Base-by-base conservation (phyloP, 106 monocot genomes). In the Allium cepa region DNA sequence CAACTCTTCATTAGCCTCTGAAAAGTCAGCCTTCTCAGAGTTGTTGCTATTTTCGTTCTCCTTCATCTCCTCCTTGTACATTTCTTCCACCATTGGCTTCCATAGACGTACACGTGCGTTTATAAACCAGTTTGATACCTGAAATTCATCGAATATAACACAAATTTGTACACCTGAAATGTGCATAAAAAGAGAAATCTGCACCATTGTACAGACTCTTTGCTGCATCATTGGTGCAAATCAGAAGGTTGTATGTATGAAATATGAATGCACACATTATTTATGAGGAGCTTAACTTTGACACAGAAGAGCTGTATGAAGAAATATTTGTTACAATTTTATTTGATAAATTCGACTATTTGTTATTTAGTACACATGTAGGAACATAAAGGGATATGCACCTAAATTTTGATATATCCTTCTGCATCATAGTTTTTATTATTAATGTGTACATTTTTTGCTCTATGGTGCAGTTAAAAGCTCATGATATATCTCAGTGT, bases 1-100 rank as follows among this genome's bases (percentile, higher is more conserved):
- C 10, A 68, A 76, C n/a, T 79, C 74, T 8, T 83, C 75, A 57
- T 22, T 60, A 22, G 9, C 59, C 9, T 60, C 59, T 4, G 17
- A 17, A 9, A 69, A 67, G 8, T 17, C 28, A 11, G 57, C 10
- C 14, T 28, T 16, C 53, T 67, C 71, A 26, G 56, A 53, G 8
- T 10, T 47, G 53, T 72, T 86, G 60, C 53, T 72, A 47, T 60
- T 70, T 48, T 74, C 82, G n/a, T 77, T 72, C 8, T 76, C 76
- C 73, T 87, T 87, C 7, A 63, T 71, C 73, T 73, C 73, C 60
- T 73, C 64, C 52, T 16, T 73, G 64, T 73, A 73, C 73, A 73
- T 73, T 36, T 73, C 73, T 64, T 73, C 73, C 10, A 73, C 62
- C 73, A 73, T 73, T 22, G 73, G 73, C 60, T 73, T 73, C 73